phyloP scores from a whole-genome alignment of 1,284 basidiomycete genomes.

The Irpex lacteus region DNA sequence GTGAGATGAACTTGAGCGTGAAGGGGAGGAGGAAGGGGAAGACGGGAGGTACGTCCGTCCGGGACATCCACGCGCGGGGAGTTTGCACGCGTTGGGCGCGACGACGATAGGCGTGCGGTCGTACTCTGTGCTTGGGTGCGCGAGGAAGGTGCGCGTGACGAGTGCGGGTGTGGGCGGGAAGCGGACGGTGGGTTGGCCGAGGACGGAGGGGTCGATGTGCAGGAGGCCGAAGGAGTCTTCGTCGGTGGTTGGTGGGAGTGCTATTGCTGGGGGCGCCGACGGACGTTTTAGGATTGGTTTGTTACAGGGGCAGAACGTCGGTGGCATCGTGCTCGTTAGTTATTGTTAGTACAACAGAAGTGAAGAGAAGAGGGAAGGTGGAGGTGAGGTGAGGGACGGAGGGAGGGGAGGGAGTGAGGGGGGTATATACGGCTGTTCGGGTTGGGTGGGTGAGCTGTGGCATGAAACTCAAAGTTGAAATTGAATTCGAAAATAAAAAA shows the following conservation, averaged over 20 bases:
- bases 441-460: too few species aligned
- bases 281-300: neutral
- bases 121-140: constrained; percentile 54
- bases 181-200: constrained; percentile 37
- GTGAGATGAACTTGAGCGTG: too few species aligned
- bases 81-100: constrained; percentile 58
- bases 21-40: constrained; percentile 22
- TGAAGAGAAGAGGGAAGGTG: neutral
- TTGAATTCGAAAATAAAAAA: too few species aligned
- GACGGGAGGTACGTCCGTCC: constrained; percentile 59
- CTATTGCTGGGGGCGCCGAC: neutral
- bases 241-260: neutral
- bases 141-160: constrained; percentile 48
- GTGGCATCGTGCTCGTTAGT: neutral
- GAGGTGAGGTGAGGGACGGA: neutral
- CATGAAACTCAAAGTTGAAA: too few species aligned
- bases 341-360: neutral
- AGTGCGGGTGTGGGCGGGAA: constrained; percentile 58
- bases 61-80: constrained; percentile 69
- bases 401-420: neutral
- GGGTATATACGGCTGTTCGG: neutral
- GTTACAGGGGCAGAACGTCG: neutral
- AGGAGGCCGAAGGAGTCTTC: constrained; percentile 7
- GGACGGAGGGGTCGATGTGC: constrained; percentile 24
- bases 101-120: constrained; percentile 75